Evolutionary conservation across 2,329 filamentous ascomycete genomes (phyloP), one percentile per base, ranked within the genome.

Genomic region (Trichoderma sp.): DNA sequence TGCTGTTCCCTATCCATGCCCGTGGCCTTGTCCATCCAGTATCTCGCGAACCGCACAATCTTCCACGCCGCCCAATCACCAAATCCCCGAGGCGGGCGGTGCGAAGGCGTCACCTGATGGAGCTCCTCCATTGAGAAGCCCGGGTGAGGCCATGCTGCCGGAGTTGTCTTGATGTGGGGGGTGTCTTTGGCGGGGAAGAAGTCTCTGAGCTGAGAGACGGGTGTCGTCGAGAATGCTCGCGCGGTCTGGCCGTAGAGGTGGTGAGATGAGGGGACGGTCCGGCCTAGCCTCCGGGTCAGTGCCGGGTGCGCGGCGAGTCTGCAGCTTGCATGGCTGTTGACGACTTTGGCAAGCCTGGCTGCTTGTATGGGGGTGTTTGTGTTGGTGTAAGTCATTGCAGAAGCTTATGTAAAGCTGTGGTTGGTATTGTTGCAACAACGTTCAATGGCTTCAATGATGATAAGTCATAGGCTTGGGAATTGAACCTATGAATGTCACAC

Each of bases 61-160:
- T 90, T 89, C 81, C 97, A 92, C 3, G 97, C 97, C 4, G 93
- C 85, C 86, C 91, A 92, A 83, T 99, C 97, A 5, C 95, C 93
- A 81, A 91, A 88, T 14, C 90, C 93, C 80, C 91, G 88, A 2
- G 93, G 91, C 78, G 92, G 84, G 29, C 96, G 93, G 82, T 98
- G 96, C 27, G 93, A 94, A 4, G 96, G 90, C 63, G 88, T 87
- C 67, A 98, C 90, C 24, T 84, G 84, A 29, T 89, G 87, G 93
- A 98, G 97, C 83, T 98, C 93, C 77, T 93, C 88, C 81, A 93
- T 89, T 33, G 93, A 94, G 83, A 94, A 97, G 76, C 92, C 89
- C 76, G 91, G 92, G 81, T 94, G 92, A 38, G 89, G 88, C 92
- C 93, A 95, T 77, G 92, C 89, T 6, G 92, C 87, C 18, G 88